Evolutionary conservation across 257 asterid genomes (phyloP).

Genomic region (Solanum tarijense): DNA sequence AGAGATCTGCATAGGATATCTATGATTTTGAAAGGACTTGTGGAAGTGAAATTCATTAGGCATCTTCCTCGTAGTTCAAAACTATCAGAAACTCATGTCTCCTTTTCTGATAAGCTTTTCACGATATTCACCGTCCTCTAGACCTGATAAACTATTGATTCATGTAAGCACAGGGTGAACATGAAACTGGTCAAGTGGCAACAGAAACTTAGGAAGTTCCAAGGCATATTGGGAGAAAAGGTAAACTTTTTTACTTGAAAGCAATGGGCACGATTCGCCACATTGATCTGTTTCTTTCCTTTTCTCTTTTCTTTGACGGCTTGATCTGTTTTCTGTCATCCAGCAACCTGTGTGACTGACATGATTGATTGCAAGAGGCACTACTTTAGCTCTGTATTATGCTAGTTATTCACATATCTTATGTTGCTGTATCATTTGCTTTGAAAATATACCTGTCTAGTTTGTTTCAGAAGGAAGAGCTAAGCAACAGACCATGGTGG

Average conservation of each 20-base stretch:
- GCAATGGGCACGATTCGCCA: not conserved
- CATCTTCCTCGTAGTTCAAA: not conserved
- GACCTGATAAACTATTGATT: not conserved
- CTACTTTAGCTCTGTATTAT: not conserved
- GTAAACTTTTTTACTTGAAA: not conserved
- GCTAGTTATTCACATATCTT: not conserved
- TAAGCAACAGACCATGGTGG: not conserved
- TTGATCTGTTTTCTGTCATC: not conserved
- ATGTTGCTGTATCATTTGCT: not conserved
- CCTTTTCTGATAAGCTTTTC: not conserved
- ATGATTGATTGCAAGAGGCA: not conserved
- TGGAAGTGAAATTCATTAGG: not conserved
- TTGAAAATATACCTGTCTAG: not conserved
- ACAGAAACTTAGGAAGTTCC: not conserved
- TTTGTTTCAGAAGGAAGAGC: not conserved
- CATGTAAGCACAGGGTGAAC: not conserved
- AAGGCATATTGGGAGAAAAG: not conserved
- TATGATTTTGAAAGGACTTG: not conserved
- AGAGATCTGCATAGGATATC: not conserved
- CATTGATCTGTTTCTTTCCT: not conserved
- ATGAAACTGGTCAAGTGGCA: not conserved
- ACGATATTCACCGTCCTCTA: not conserved
- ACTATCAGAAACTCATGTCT: not conserved
- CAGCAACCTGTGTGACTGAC: not conserved
- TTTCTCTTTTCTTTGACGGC: not conserved